Conservation (phyloP, 2,329 filamentous ascomycete genomes). For the Epichloe hybrida region DNA sequence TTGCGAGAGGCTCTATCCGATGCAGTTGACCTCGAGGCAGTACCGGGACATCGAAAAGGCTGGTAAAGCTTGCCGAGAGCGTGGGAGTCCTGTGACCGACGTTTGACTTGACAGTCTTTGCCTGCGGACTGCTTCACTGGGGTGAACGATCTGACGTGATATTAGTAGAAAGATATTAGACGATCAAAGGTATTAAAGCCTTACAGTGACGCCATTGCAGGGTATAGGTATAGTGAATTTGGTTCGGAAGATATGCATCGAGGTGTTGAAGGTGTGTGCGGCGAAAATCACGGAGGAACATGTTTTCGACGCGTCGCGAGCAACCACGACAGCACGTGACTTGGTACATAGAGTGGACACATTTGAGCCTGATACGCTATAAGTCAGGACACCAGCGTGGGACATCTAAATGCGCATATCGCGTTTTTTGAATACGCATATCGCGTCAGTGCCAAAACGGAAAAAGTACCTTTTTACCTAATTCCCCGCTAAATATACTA, state of each 20-base stretch:
- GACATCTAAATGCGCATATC: too few species aligned
- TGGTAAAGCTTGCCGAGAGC: slow-evolving; percentile 30
- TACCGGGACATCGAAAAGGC: slow-evolving; percentile 87
- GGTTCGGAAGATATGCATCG: not conserved
- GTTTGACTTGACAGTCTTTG: not conserved
- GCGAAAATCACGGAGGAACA: not conserved
- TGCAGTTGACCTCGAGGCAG: slow-evolving; percentile 52
- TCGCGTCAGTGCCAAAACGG: too few species aligned
- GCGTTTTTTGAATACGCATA: too few species aligned
- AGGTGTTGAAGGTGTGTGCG: not conserved
- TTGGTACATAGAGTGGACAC: too few species aligned
- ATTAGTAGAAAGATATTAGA: not conserved
- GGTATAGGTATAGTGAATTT: not conserved
- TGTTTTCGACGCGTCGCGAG: not conserved
- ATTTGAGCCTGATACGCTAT: too few species aligned
- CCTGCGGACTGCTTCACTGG: not conserved
- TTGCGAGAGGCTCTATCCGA: slow-evolving; percentile 77
- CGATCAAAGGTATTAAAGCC: not conserved
- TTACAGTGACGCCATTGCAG: slow-evolving; percentile 1
- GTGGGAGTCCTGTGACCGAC: slow-evolving; percentile 5
- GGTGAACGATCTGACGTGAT: not conserved
- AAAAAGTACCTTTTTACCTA: too few species aligned
- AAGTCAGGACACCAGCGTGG: too few species aligned
- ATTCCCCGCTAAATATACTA: too few species aligned
- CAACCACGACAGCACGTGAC: slow-evolving; percentile 2